Percentiles rank a stretch among this genome's conserved stretches.
Evolutionary conservation across 352 stramenopile genomes (phyloP).

Genomic region (Thraustochytrium striatum): DNA sequence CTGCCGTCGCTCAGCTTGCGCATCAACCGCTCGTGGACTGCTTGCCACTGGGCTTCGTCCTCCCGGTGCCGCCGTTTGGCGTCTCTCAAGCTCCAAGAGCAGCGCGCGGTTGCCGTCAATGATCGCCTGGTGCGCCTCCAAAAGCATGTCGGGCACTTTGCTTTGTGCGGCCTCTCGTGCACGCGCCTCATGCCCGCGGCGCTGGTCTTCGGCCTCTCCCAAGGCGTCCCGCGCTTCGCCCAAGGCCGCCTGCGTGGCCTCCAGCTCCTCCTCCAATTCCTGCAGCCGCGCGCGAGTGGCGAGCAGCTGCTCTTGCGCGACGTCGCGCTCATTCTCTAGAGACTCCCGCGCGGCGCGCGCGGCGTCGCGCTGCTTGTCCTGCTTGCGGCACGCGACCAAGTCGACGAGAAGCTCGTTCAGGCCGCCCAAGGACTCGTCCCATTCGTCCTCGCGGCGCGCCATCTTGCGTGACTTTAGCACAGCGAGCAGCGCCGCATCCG

Average conservation of each 20-base stretch:
- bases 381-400: conserved; percentile 4
- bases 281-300: not conserved
- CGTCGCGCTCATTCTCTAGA: not conserved
- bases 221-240: not conserved
- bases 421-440: conserved; percentile 12
- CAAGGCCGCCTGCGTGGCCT: not conserved
- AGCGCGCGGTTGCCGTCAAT: not conserved
- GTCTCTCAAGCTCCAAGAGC: not conserved
- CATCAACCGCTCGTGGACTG: not conserved
- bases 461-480: not conserved
- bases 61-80: not conserved
- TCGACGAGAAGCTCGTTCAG: conserved; percentile 12
- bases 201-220: not conserved
- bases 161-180: not conserved
- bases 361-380: not conserved
- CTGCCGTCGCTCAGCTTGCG: not conserved
- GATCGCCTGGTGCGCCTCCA: not conserved
- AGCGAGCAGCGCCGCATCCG: not conserved
- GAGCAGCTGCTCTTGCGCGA: not conserved
- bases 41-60: conserved; percentile 28
- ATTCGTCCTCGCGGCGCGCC: not conserved
- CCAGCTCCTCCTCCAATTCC: not conserved
- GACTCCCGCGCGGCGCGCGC: not conserved
- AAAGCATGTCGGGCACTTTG: conserved; percentile 11
- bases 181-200: not conserved